Conservation (phyloP, 2,329 filamentous ascomycete species). For the Dothidotthia symphoricarpi region DNA sequence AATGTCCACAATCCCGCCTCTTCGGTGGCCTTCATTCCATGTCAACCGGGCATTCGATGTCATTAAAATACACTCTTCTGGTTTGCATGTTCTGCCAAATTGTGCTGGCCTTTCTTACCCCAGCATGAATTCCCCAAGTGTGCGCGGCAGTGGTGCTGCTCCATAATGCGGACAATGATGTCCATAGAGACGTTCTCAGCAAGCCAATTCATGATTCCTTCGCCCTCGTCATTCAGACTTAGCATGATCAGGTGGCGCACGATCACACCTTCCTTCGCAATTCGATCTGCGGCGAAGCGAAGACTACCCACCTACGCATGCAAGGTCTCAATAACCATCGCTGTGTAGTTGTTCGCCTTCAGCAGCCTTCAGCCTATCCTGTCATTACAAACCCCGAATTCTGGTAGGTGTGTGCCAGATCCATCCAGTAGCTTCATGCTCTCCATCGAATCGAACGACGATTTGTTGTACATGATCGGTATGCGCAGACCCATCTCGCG, state of each 20-base stretch:
- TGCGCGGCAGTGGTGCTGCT: conserved; percentile 78
- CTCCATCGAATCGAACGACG: conserved; percentile 72
- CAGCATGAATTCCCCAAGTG: conserved; percentile 70
- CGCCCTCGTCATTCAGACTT: conserved; percentile 70
- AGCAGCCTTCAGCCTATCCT: conserved; percentile 67
- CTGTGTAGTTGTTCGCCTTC: conserved; percentile 74
- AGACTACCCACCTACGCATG: conserved; percentile 78
- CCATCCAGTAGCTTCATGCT: conserved; percentile 73
- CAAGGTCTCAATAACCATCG: conserved; percentile 75
- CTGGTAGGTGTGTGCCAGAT: conserved; percentile 81
- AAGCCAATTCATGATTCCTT: conserved; percentile 72
- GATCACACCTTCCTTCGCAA: conserved; percentile 74
- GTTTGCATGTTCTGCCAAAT: conserved; percentile 32
- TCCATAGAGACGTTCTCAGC: conserved; percentile 70
- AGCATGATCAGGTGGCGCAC: conserved; percentile 85
- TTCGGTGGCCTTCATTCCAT: conserved; percentile 64
- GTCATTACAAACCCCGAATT: conserved; percentile 79
- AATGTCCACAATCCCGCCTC: conserved; percentile 76
- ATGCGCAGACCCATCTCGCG: conserved; percentile 66
- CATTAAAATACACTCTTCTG: conserved; percentile 62
- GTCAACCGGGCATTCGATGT: conserved; percentile 72
- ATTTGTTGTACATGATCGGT: conserved; percentile 83
- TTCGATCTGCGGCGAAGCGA: conserved; percentile 76
- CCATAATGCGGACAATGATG: conserved; percentile 83
- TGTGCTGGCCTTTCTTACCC: conserved; percentile 34